A percentile compares a stretch with the other conserved stretches of the same genome.
These are phyloP conservation scores for Blastocystis sp. DNA, from an alignment of 352 stramenopile species.

Conservation along the genomic window DNA sequence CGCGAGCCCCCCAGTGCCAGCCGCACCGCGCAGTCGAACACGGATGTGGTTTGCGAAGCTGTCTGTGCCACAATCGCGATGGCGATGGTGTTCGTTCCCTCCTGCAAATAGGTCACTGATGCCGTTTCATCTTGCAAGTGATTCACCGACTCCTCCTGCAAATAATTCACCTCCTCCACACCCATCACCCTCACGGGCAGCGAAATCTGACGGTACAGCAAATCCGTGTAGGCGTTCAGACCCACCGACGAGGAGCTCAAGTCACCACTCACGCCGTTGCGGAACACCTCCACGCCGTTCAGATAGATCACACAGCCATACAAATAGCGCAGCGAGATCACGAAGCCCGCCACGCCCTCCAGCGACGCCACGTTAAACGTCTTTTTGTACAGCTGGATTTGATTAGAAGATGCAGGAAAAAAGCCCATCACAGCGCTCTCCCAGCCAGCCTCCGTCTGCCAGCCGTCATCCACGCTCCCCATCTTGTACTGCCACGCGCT, in stretches of 20 bases:
- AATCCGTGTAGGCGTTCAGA: background rate
- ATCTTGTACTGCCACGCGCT: background rate
- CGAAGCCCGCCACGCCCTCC: background rate
- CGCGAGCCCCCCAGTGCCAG: background rate
- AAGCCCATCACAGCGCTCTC: background rate
- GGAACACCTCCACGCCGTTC: background rate
- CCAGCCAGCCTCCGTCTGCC: background rate
- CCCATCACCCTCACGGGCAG: background rate
- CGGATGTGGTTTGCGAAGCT: background rate
- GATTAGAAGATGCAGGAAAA: background rate
- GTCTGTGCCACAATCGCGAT: constrained; percentile 31
- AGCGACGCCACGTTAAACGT: background rate
- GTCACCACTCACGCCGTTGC: background rate
- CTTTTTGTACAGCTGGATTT: background rate
- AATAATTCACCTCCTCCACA: background rate
- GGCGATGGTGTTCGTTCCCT: constrained; percentile 41
- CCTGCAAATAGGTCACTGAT: background rate
- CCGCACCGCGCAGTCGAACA: background rate
- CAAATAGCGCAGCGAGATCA: background rate
- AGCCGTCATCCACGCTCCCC: background rate
- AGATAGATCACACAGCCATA: background rate
- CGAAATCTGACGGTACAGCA: background rate
- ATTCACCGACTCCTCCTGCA: background rate
- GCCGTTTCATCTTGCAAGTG: background rate
- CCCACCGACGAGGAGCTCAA: background rate